Percentiles rank a stretch among this genome's conserved stretches.
Conservation (phyloP, 768 basidiomycete species). For the Sporobolomyces roseus region DNA sequence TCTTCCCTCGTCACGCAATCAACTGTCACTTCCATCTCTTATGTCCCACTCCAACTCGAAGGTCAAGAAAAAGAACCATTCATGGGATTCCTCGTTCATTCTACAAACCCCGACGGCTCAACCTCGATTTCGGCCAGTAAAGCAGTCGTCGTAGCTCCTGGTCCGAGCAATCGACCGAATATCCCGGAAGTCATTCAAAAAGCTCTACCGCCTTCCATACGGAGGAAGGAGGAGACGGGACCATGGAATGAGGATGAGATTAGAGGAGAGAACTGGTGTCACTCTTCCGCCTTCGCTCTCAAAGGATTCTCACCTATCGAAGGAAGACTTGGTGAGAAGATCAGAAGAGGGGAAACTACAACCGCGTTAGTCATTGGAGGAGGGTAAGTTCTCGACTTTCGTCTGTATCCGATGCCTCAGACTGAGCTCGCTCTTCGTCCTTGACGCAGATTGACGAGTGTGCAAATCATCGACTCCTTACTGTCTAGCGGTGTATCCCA, state of each 20-base stretch:
- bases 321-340: constrained; percentile 45
- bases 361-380: constrained; percentile 43
- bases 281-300: constrained; percentile 37
- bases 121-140: constrained; percentile 4
- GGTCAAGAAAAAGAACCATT: constrained; percentile 11
- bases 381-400: constrained; percentile 29
- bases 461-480: constrained; percentile 44
- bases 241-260: constrained; percentile 17
- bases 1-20: constrained; percentile 21
- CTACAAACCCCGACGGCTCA: constrained; percentile 9
- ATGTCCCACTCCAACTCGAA: constrained; percentile 17
- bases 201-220: neutral
- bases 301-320: constrained; percentile 38
- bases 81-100: constrained; percentile 21
- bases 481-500: constrained; percentile 31
- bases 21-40: constrained; percentile 27
- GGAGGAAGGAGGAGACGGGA: no score
- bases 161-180: constrained; percentile 37
- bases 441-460: constrained; percentile 38
- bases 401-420: neutral
- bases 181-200: constrained; percentile 22
- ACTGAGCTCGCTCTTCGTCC: neutral
- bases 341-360: constrained; percentile 43
- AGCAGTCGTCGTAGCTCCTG: constrained; percentile 41
- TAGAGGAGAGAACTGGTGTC: constrained; percentile 37